Evolutionary conservation across 2,329 filamentous ascomycete genomes (phyloP).

Genomic region (Ascochyta clinopodiicola): DNA sequence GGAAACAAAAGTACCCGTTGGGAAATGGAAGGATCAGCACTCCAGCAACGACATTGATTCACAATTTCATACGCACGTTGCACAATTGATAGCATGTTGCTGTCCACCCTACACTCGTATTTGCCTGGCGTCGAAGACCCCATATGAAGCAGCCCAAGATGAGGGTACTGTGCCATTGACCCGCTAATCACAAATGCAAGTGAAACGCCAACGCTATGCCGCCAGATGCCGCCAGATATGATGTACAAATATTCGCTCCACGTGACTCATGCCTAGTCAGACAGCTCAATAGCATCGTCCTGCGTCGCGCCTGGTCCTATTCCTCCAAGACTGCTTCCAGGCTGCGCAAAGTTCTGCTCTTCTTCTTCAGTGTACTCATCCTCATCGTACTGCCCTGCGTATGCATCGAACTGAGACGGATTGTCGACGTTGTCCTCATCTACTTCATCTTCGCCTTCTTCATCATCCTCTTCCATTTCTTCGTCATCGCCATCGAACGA

Average conservation of each 20-base stretch:
- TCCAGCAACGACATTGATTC: too few species aligned
- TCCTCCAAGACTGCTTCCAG: constrained; percentile 4
- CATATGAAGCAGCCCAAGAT: background rate
- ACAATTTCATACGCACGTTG: too few species aligned
- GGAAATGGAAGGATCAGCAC: too few species aligned
- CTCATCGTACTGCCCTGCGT: constrained; percentile 17
- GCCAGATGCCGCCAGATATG: background rate
- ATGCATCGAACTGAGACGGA: constrained; percentile 6
- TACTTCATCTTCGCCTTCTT: constrained; percentile 13
- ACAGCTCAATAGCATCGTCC: constrained; percentile 46
- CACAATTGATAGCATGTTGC: background rate
- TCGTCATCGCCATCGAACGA: constrained; percentile 19
- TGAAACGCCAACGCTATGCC: constrained; percentile 15
- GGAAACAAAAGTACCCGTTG: background rate
- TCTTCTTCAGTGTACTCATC: constrained; percentile 21
- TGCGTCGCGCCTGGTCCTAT: constrained; percentile 34
- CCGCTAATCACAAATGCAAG: background rate
- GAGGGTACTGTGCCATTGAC: background rate
- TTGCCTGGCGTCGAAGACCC: background rate
- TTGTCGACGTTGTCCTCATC: constrained; percentile 18
- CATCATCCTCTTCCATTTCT: constrained; percentile 14
- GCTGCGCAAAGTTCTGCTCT: constrained; percentile 11
- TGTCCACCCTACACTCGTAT: background rate
- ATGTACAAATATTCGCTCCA: background rate
- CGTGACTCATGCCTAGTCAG: constrained; percentile 25